Conservation (phyloP, 2,329 filamentous ascomycete genomes). For the Didymosphaeria variabile region DNA sequence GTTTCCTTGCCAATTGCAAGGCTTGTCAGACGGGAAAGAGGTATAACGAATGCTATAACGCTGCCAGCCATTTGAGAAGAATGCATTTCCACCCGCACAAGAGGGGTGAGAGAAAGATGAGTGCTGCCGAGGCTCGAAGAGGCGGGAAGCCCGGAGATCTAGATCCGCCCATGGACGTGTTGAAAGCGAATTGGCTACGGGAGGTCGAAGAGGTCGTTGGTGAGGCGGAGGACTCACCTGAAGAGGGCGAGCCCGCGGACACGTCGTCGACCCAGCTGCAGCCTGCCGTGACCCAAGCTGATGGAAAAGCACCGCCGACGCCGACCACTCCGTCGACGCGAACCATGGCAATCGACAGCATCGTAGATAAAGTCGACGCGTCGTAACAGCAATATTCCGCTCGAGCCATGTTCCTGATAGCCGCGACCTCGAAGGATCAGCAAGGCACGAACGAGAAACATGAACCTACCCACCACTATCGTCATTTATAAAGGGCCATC, state of each 20-base stretch:
- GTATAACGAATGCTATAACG: constrained; percentile 94
- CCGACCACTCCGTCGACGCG: constrained; percentile 49
- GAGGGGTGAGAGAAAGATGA: constrained; percentile 61
- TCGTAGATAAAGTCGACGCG: constrained; percentile 49
- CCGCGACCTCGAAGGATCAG: neutral
- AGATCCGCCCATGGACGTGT: constrained; percentile 67
- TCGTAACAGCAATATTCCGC: constrained; percentile 30
- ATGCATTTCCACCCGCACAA: constrained; percentile 83
- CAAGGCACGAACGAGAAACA: neutral
- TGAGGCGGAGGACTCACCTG: constrained; percentile 35
- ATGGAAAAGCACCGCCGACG: constrained; percentile 46
- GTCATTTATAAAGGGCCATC: neutral
- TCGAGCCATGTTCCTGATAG: constrained; percentile 15
- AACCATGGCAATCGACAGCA: constrained; percentile 52
- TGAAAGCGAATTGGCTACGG: constrained; percentile 67
- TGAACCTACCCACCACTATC: neutral
- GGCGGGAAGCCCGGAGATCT: constrained; percentile 65
- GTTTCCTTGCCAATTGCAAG: constrained; percentile 82
- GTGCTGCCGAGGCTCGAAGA: constrained; percentile 66
- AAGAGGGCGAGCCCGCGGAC: constrained; percentile 31
- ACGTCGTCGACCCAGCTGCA: constrained; percentile 31
- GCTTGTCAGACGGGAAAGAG: constrained; percentile 78
- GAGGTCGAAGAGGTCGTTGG: constrained; percentile 61
- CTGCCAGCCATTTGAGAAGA: constrained; percentile 85
- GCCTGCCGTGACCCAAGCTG: constrained; percentile 29